Evolutionary conservation across 225 moss, liverwort and hornwort species (phyloP).

Genomic region (Straminergon stramineum): DNA sequence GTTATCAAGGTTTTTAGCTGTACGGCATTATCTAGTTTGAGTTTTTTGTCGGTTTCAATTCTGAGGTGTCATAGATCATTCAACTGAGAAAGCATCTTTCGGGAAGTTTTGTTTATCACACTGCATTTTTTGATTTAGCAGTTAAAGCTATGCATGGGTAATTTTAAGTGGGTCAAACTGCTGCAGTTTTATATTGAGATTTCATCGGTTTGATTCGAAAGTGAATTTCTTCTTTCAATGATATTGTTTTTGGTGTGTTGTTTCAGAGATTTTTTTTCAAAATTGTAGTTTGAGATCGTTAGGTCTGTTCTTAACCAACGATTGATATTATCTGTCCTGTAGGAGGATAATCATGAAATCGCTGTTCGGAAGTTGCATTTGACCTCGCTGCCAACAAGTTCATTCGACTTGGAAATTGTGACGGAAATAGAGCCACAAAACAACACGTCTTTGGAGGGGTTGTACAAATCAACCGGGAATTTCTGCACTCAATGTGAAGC

Average conservation of each 20-base stretch:
- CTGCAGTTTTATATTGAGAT: background rate
- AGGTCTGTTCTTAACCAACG: background rate
- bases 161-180: background rate
- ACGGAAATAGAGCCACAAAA: conserved; percentile 94
- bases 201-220: background rate
- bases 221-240: background rate
- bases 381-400: conserved; percentile 40
- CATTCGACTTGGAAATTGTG: conserved; percentile 80
- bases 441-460: conserved; percentile 90
- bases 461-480: conserved; percentile 82
- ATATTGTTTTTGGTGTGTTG: background rate
- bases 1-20: background rate
- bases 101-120: background rate
- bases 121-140: background rate
- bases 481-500: conserved; percentile 99
- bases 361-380: conserved; percentile 50
- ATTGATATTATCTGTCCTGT: background rate
- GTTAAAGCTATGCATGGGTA: background rate
- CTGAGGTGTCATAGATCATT: background rate
- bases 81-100: background rate
- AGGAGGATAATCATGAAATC: conserved; percentile 40
- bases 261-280: background rate
- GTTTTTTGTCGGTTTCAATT: background rate
- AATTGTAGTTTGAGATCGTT: background rate
- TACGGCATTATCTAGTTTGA: background rate